Evolutionary conservation across 805 yeast genomes (phyloP).

Genomic region (Kuraishia borneana): DNA sequence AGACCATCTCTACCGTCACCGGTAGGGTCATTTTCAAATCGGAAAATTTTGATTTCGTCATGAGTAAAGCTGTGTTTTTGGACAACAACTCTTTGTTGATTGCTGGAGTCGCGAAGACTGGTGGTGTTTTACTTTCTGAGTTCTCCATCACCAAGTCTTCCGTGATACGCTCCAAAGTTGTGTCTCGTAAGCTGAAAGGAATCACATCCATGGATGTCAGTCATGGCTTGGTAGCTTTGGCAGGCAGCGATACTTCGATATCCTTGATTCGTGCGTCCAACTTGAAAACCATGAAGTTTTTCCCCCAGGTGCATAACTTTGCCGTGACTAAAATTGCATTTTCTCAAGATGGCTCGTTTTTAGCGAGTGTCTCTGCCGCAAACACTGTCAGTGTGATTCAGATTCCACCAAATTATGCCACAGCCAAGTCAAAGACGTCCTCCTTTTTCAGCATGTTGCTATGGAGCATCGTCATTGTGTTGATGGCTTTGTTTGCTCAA

Average conservation of each 20-base stretch:
- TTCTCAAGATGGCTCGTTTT: constrained; percentile 52
- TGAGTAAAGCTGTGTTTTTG: constrained; percentile 20
- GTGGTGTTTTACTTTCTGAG: constrained; percentile 31
- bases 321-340: constrained; percentile 68
- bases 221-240: constrained; percentile 36
- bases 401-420: constrained; percentile 40
- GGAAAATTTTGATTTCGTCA: constrained; percentile 9
- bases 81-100: constrained; percentile 25
- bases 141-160: constrained; percentile 30
- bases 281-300: constrained; percentile 36
- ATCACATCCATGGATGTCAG: constrained; percentile 41
- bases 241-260: constrained; percentile 60
- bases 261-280: constrained; percentile 39
- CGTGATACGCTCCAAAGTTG: constrained; percentile 26
- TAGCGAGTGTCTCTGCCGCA: constrained; percentile 73
- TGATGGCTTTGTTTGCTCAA: background rate
- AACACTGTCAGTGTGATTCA: constrained; percentile 54
- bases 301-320: constrained; percentile 59
- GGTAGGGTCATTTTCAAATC: constrained; percentile 22
- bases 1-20: constrained; percentile 36
- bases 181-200: constrained; percentile 40
- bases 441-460: constrained; percentile 16
- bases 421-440: constrained; percentile 28
- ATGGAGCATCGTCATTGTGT: background rate
- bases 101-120: constrained; percentile 31